These are phyloP conservation scores for Arabidopsis lyrata DNA, from an alignment of 441 rosid genomes.

Conservation along the genomic window DNA sequence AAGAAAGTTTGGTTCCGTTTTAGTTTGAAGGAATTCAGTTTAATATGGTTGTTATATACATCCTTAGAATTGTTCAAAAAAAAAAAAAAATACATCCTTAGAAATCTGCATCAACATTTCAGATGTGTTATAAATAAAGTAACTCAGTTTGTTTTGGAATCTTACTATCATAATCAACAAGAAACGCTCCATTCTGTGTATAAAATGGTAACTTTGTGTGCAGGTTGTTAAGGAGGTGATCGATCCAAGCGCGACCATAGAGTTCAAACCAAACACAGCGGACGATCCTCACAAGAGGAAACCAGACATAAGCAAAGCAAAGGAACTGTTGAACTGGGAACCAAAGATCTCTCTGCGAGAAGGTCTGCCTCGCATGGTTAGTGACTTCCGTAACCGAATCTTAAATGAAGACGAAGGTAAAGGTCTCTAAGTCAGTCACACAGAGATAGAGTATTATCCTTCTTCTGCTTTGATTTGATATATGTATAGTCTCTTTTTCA, in stretches of 20 bases:
- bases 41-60: not conserved
- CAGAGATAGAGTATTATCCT: not conserved
- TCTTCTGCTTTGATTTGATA: slow-evolving; percentile 24
- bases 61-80: too few species aligned
- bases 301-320: slow-evolving; percentile 94
- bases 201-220: slow-evolving; percentile 17
- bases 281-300: slow-evolving; percentile 98
- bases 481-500: slow-evolving; percentile 46
- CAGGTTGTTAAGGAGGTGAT: slow-evolving; percentile 92
- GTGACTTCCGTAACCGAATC: slow-evolving; percentile 88
- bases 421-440: slow-evolving; percentile 51
- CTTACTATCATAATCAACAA: not conserved
- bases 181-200: slow-evolving; percentile 3
- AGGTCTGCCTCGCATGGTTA: slow-evolving; percentile 94
- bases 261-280: slow-evolving; percentile 86
- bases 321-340: slow-evolving; percentile 89
- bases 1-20: not conserved
- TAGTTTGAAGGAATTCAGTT: not conserved
- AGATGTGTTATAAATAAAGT: not conserved
- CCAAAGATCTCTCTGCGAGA: slow-evolving; percentile 84
- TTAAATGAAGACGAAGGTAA: slow-evolving; percentile 88
- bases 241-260: slow-evolving; percentile 93
- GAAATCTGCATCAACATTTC: not conserved
- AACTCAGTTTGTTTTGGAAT: slow-evolving; percentile 7
- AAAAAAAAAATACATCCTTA: not conserved